These are phyloP conservation scores for Parmelia sp. DNA, from an alignment of 495 filamentous ascomycete species.

Conservation along the genomic window DNA sequence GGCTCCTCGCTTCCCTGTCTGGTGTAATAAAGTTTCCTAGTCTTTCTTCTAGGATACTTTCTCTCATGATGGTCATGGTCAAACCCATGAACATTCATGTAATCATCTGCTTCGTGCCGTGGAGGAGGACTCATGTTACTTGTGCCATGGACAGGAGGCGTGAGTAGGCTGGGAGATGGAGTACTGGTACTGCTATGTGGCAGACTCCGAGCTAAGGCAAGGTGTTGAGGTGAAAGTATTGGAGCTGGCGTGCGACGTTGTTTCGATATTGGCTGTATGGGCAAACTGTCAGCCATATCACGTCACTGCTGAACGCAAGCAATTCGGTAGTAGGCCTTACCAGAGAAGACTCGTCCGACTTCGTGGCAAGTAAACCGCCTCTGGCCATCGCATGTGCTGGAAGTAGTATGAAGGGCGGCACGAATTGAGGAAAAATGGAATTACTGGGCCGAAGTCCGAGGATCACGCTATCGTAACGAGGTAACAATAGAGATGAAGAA, in stretches of 20 bases:
- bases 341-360: neutral
- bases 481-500: neutral
- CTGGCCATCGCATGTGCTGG: neutral
- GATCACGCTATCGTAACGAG: neutral
- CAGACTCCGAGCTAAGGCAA: slow-evolving; percentile 13
- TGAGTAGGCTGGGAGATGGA: slow-evolving; percentile 17
- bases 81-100: slow-evolving; percentile 5
- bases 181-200: slow-evolving; percentile 19
- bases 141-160: slow-evolving; percentile 17
- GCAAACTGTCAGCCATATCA: neutral
- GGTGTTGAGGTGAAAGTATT: slow-evolving; percentile 1
- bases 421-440: neutral
- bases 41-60: slow-evolving; percentile 3
- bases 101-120: slow-evolving; percentile 20
- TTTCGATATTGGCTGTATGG: slow-evolving; percentile 4
- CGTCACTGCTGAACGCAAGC: neutral
- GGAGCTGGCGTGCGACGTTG: slow-evolving; percentile 14
- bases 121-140: slow-evolving; percentile 22
- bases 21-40: slow-evolving; percentile 3
- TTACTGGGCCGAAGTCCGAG: neutral
- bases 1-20: slow-evolving; percentile 7
- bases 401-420: neutral
- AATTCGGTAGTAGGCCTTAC: neutral
- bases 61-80: neutral
- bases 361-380: neutral